Evolutionary conservation across 2,329 filamentous ascomycete genomes (phyloP).

Genomic region (Alternaria triticina): DNA sequence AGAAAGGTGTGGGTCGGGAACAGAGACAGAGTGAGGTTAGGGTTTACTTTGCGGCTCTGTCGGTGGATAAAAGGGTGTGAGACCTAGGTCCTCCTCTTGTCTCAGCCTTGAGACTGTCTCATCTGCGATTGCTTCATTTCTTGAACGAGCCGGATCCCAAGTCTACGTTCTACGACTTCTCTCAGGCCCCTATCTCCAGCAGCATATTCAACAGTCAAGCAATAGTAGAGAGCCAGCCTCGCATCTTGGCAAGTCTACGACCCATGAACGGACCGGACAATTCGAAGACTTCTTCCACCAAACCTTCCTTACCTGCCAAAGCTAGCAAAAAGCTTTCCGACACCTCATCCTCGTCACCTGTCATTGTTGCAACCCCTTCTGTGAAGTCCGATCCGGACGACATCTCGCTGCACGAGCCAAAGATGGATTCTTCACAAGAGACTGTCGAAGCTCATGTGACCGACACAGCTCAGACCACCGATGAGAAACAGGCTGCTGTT

Average conservation of each 20-base stretch:
- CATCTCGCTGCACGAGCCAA: constrained; percentile 16
- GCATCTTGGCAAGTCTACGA: background rate
- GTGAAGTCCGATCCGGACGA: constrained; percentile 27
- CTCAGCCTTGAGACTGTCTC: background rate
- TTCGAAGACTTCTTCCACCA: constrained; percentile 12
- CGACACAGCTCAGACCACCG: background rate
- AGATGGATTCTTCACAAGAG: constrained; percentile 23
- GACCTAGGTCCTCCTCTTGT: background rate
- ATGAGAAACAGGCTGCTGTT: constrained; percentile 8
- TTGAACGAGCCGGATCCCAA: background rate
- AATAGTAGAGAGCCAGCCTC: background rate
- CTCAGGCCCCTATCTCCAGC: background rate
- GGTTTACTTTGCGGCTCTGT: constrained; percentile 14
- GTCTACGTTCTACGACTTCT: background rate
- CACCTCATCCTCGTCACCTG: constrained; percentile 30
- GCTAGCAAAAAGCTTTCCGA: constrained; percentile 23
- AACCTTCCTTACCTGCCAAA: constrained; percentile 10
- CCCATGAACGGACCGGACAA: constrained; percentile 30
- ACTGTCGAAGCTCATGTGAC: constrained; percentile 10
- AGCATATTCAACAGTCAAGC: background rate
- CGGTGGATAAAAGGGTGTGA: constrained; percentile 18
- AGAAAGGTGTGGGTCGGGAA: background rate
- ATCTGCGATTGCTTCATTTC: background rate
- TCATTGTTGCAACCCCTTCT: constrained; percentile 33
- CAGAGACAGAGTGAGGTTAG: background rate